Percentiles rank a stretch among this genome's conserved stretches.
phyloP scores from a whole-genome alignment of 1,139 yeast species.

The Hemisphaericaspora lyxosophila region DNA sequence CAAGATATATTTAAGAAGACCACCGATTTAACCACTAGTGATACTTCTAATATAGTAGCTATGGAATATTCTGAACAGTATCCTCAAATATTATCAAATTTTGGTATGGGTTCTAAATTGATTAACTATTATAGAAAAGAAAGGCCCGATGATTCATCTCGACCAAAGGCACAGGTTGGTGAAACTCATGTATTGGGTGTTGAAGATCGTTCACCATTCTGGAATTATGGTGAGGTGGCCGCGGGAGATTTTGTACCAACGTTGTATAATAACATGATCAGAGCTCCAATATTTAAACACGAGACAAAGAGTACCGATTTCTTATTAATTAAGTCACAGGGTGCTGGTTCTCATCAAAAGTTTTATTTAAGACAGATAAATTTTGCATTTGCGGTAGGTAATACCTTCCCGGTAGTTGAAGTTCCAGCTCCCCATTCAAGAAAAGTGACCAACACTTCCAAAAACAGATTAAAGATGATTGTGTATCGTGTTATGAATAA shows the following conservation, averaged over 20 bases:
- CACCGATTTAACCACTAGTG: constrained; percentile 79
- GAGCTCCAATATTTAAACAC: constrained; percentile 94
- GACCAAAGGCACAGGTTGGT: constrained; percentile 89
- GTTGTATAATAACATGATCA: constrained; percentile 80
- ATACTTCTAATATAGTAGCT: constrained; percentile 72
- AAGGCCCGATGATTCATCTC: constrained; percentile 73
- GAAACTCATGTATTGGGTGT: constrained; percentile 95
- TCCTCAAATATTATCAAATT: constrained; percentile 79
- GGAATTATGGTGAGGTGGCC: constrained; percentile 98
- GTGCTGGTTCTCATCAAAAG: constrained; percentile 64
- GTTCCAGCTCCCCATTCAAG: constrained; percentile 98
- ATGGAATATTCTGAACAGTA: constrained; percentile 90
- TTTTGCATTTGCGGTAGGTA: constrained; percentile 84
- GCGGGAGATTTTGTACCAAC: constrained; percentile 95
- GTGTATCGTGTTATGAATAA: constrained; percentile 85
- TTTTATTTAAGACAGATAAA: constrained; percentile 62
- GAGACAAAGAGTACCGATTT: constrained; percentile 80
- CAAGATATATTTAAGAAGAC: constrained; percentile 71
- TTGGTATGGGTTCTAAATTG: constrained; percentile 95
- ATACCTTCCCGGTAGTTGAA: constrained; percentile 88
- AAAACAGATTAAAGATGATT: constrained; percentile 89
- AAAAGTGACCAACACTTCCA: constrained; percentile 90
- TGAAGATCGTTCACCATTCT: constrained; percentile 94
- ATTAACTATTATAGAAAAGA: constrained; percentile 90
- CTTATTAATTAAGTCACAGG: constrained; percentile 74